Conservation (phyloP, 345 rosid species). For the Lepidium sativum region DNA sequence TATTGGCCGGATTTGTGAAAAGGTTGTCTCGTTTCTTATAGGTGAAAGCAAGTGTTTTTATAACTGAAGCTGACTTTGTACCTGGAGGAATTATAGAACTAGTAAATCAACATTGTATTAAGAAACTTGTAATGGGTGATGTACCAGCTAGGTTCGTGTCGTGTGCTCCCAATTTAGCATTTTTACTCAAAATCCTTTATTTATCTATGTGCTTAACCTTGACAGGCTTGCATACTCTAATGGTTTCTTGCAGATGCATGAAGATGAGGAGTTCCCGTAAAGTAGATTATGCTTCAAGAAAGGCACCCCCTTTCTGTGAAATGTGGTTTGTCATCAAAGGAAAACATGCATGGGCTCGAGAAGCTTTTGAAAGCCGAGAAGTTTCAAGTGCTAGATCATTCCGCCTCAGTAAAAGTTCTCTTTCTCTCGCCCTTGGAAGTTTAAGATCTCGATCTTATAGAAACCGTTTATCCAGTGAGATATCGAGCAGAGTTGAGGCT, state of each 20-base stretch:
- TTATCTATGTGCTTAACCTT: no score
- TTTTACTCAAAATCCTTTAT: no score
- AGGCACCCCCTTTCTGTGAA: constrained; percentile 49
- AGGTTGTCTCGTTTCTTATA: constrained; percentile 17
- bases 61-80: constrained; percentile 45
- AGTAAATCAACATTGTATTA: constrained; percentile 33
- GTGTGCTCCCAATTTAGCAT: constrained; percentile 1
- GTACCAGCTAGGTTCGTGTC: constrained; percentile 43
- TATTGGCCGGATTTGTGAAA: not conserved
- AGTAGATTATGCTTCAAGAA: constrained; percentile 39
- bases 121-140: constrained; percentile 62
- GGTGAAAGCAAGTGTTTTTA: constrained; percentile 39
- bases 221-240: not conserved
- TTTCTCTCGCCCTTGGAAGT: constrained; percentile 1
- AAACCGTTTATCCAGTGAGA: constrained; percentile 8
- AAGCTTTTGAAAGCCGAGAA: constrained; percentile 34
- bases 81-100: constrained; percentile 48
- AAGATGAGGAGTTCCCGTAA: constrained; percentile 44
- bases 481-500: constrained; percentile 22
- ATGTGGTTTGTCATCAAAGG: constrained; percentile 65
- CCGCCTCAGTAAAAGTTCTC: not conserved
- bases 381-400: constrained; percentile 26
- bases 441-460: constrained; percentile 20
- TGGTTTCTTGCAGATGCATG: constrained; percentile 35
- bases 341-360: constrained; percentile 47